Evolutionary conservation across 228 moss, liverwort and hornwort species (phyloP).

Genomic region (Sphagnum fallax): DNA sequence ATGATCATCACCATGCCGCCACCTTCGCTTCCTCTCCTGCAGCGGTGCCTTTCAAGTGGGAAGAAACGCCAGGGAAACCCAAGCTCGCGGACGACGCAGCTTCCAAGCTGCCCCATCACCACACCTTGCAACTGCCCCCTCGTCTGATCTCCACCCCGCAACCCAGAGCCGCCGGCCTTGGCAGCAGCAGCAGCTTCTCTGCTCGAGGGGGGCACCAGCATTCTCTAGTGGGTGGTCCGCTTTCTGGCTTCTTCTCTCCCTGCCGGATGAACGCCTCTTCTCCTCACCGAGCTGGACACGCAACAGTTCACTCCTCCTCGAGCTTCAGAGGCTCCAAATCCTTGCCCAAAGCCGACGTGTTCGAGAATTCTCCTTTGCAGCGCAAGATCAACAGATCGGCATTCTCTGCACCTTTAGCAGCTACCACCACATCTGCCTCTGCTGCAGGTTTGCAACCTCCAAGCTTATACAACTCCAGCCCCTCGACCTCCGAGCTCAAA

Average conservation of each 20-base stretch:
- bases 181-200: conserved; percentile 10
- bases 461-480: too few species aligned
- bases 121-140: conserved; percentile 38
- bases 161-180: conserved; percentile 4
- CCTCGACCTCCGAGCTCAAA: conserved; percentile 31
- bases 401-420: too few species aligned
- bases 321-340: conserved; percentile 55
- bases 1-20: conserved; percentile 12
- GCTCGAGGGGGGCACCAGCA: conserved; percentile 33
- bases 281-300: conserved; percentile 13
- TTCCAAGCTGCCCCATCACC: conserved; percentile 15
- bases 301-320: conserved; percentile 36
- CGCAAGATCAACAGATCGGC: conserved; percentile 10
- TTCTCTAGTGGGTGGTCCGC: conserved; percentile 50
- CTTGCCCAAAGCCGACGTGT: conserved; percentile 34
- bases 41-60: conserved; percentile 50
- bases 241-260: conserved; percentile 33
- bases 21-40: conserved; percentile 6
- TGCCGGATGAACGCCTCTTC: conserved; percentile 6
- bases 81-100: conserved; percentile 22
- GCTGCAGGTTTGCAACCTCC: too few species aligned
- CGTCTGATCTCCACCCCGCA: conserved; percentile 28
- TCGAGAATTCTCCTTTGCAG: conserved; percentile 29
- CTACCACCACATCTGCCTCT: too few species aligned
- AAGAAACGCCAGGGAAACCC: conserved; percentile 41